Base-by-base conservation (phyloP, 805 yeast species). In the Saturnispora diversa region DNA sequence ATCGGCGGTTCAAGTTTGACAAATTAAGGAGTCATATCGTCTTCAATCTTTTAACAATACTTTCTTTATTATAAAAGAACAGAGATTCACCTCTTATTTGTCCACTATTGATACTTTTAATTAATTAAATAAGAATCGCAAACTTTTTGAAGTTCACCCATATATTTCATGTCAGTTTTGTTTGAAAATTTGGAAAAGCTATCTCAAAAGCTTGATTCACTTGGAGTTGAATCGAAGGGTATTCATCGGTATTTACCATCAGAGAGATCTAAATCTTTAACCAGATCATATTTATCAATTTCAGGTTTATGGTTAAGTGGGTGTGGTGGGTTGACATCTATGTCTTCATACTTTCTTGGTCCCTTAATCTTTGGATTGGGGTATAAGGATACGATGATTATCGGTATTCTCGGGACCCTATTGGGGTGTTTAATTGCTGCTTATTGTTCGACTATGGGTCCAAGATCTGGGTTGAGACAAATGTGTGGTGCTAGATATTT, bases 381-480 rank as follows among this genome's bases (percentile, higher is more conserved):
- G 11, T 78, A 83, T 50, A 72, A 63, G 43, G 80, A 84, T 50
- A 64, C 84, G 1, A 52, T 83, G 45, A 60, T 75, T 3, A 64
- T 76, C 15, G 94, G 94, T 2, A 47, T 81, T 15, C 49, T 77
- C 5, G 85, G 85, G 1, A 72, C 74, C 44, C 57, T 75, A 23
- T 50, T 82, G 2, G 96, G 96, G 0, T 79, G 92, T 53, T 56
- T 71, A 6, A 64, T 84, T 21, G 94, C 94, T 2, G 92, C 85
- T 0, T 84, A 84, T 54, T 84, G 92, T 56, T 71, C 94, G 5
- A 70, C 77, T 4, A 77, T 86, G 86, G 96, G 96, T 3, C 94
- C 96, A 1, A 69, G 86, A 43, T 83, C 94, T 0, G 96, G 96
- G 0, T 74, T 92, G 47, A 68, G 96, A 52, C 94, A 86, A 54